Conservation (phyloP, 2,329 filamentous ascomycete species). For the Ceratocystis huliohia region DNA sequence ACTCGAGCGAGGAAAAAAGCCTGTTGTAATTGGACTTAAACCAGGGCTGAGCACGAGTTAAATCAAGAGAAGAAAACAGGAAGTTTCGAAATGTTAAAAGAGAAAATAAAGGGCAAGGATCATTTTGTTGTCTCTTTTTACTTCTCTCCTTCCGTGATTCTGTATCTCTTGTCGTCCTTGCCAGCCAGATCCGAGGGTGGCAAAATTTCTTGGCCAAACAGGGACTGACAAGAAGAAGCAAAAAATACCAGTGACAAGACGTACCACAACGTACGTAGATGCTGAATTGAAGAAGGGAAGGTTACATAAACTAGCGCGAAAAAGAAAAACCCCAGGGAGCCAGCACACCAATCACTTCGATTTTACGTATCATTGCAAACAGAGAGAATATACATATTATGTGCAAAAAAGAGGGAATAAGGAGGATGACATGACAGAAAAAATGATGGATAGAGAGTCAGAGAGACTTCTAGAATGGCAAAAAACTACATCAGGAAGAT, state of each 20-base stretch:
- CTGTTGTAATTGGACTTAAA: not conserved
- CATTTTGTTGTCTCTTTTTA: not conserved
- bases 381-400: not conserved
- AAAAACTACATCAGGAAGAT: not conserved
- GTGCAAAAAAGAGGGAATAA: not conserved
- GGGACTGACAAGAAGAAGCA: not conserved
- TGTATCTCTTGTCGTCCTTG: not conserved
- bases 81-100: constrained; percentile 9
- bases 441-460: not conserved
- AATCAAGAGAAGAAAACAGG: not conserved
- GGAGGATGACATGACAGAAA: not conserved
- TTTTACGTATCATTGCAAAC: no score
- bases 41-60: not conserved
- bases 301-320: not conserved
- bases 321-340: not conserved
- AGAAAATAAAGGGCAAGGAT: constrained; percentile 10
- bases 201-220: not conserved
- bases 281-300: not conserved
- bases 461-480: constrained; percentile 1
- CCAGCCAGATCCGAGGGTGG: not conserved
- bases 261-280: not conserved
- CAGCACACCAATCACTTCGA: no score
- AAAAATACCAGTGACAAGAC: not conserved
- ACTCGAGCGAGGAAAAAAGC: not conserved
- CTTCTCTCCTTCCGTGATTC: no score